Evolutionary conservation across 106 monocot species (phyloP), one percentile per base, ranked within the genome.

Genomic region (Xerophyta viscosa): DNA sequence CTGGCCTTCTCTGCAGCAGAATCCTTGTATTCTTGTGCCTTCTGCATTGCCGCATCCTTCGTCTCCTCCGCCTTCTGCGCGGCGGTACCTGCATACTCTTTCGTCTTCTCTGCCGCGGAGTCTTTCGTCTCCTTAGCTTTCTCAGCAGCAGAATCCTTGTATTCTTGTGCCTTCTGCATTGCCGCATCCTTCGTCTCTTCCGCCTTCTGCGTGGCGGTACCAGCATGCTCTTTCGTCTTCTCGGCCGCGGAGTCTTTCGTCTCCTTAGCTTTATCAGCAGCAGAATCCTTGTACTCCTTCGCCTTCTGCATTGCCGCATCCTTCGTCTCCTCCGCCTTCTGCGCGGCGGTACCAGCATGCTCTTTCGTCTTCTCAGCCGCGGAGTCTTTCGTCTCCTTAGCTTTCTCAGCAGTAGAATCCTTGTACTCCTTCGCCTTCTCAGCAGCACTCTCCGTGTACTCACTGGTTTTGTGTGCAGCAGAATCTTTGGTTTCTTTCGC

Each of bases 121-220:
- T 39, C 6, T 15, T 39, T 39, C 3, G 39, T 39, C 6, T 39
- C 39, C 6, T 3, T 39, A 5, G 68, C 41, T 26, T 29, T 50
- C 23, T 60, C 41, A 0, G 58, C 50, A 1, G 68, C 29, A 4
- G 58, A 10, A 13, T 68, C 68, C 44, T 68, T 60, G 50, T 51
- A 52, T 46, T 68, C 60, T 5, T n/a, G 51, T 6, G 43, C 23
- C 41, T 60, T 68, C n/a, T 27, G 51, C 7, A 46, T 8, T 24
- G 41, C 9, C 10, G 49, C 22, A 9, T 68, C 68, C 41, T 50
- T 59, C 8, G 1, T 11, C 37, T 67, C 67, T 14, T 1, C 37
- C 1, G 59, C 50, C 27, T 41, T 67, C 50, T 52, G 22, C 39
- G 21, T 29, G 2, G 67, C 17, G 20, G 24, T 27, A 4, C 59